Evolutionary conservation across 2,329 filamentous ascomycete species (phyloP), one percentile per base, ranked within the genome.

Genomic region (Stemphylium lycopersici): DNA sequence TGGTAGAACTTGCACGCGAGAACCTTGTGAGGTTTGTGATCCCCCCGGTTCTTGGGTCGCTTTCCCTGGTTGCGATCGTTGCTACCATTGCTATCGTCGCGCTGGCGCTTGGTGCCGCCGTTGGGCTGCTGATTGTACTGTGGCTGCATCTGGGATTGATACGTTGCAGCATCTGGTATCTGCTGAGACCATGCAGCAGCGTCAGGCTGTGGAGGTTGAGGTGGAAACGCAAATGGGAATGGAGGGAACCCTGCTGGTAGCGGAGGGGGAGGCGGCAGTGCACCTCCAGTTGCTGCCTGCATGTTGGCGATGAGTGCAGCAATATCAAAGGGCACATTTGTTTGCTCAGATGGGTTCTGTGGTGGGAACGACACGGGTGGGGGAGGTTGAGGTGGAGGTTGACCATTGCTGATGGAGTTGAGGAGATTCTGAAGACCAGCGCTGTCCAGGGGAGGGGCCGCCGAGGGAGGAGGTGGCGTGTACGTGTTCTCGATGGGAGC

Each of bases 1-100:
- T 84, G 81, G 80, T 81, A 91, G 72, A 90, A 91, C 16, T 82
- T 83, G 72, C 89, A 91, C 4, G 87, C 81, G 67, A 73, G 61
- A 6, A 76, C 69, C 48, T 76, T 76, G 59, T 76, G 72, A 7
- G 73, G 72, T 18, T 66, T 61, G n/a, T 68, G 58, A 20, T 58
- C 56, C 11, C 39, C 46, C 4, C 52, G 58, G 13, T 56, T 59
- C 50, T 69, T 71, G 48, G 63, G 65, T 46, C 62, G 65, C 52
- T 67, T 89, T 86, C 87, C 89, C 50, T 86, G 85, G 4, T 66
- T 62, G 18, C 61, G 61, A 1, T 70, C 65, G 40, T 65, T 63
- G 48, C 55, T 69, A 38, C 63, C 63, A 36, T 65, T 63, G 46
- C 51, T 68, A 24, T 71, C 69, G 13, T 75, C 72, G 6, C 72